Evolutionary conservation across 257 asterid species (phyloP).

Genomic region (Jaltomata sinuosa): DNA sequence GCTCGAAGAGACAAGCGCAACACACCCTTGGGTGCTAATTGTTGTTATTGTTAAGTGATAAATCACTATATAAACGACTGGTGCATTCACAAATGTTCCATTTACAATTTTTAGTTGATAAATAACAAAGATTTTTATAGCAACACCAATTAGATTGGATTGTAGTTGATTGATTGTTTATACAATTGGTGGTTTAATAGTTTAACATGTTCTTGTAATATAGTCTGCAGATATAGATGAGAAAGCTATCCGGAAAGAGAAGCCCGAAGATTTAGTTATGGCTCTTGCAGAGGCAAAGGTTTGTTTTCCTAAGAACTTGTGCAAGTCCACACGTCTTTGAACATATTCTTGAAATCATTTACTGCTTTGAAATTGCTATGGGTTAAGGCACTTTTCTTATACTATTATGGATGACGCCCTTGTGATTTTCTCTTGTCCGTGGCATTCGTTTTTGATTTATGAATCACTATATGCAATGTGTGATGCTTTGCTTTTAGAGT

Average conservation of each 20-base stretch:
- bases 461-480: background rate
- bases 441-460: background rate
- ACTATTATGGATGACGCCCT: background rate
- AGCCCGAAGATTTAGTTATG: slow-evolving; percentile 90
- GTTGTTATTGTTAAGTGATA: background rate
- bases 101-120: background rate
- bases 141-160: background rate
- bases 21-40: background rate
- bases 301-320: background rate
- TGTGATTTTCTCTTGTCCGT: background rate
- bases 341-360: background rate
- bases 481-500: background rate
- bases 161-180: background rate
- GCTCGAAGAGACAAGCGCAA: background rate
- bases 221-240: slow-evolving; percentile 96
- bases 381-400: background rate
- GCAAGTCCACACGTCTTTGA: background rate
- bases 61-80: background rate
- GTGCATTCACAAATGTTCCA: background rate
- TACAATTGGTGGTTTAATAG: background rate
- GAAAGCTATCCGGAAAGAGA: slow-evolving; percentile 75
- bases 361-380: background rate
- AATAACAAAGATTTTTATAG: background rate
- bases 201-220: background rate
- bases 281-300: slow-evolving; percentile 95